Evolutionary conservation across 306 rosid genomes (phyloP).

Genomic region (Cucurbita moschata): DNA sequence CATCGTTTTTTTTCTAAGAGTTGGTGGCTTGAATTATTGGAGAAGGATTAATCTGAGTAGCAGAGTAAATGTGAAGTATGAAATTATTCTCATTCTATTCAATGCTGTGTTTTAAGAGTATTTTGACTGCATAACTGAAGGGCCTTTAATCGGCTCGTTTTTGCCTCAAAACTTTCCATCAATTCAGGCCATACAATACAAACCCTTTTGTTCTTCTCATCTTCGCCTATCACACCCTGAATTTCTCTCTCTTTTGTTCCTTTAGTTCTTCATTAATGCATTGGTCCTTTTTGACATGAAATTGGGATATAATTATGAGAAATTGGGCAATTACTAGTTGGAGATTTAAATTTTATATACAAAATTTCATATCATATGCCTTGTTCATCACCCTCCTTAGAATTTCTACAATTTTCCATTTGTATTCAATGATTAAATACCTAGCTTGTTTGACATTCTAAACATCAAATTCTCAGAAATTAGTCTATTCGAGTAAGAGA

Average conservation of each 20-base stretch:
- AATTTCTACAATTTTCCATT: no score
- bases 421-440: no score
- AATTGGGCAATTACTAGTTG: not conserved
- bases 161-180: not conserved
- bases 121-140: not conserved
- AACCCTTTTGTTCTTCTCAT: not conserved
- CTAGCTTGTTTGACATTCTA: no score
- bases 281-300: not conserved
- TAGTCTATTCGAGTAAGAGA: no score
- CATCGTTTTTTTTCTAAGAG: not conserved
- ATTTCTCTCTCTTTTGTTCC: no score
- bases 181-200: not conserved
- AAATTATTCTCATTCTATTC: not conserved
- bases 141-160: not conserved
- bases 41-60: not conserved
- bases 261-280: no score
- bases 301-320: not conserved
- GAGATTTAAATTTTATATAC: not conserved
- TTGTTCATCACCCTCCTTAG: not conserved
- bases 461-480: no score
- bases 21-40: not conserved
- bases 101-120: not conserved
- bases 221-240: not conserved
- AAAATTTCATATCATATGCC: not conserved
- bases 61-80: not conserved